These are phyloP conservation scores for Starmerella tilneyi DNA, from an alignment of 805 yeast genomes.

Conservation along the genomic window DNA sequence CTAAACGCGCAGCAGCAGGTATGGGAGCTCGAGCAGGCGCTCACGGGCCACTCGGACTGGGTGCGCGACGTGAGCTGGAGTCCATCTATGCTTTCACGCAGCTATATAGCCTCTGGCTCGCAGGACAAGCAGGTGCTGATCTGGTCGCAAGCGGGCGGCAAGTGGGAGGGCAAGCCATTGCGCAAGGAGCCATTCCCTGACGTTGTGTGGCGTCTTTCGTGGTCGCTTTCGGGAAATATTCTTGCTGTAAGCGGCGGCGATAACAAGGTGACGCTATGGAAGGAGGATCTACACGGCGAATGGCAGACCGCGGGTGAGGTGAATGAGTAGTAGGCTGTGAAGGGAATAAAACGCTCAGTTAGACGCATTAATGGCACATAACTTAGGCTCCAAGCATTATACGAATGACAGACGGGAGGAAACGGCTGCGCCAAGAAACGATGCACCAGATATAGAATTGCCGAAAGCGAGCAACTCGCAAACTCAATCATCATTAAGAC, in stretches of 20 bases:
- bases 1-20: conserved; percentile 45
- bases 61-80: conserved; percentile 99
- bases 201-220: conserved; percentile 95
- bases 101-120: conserved; percentile 91
- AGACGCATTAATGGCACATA: neutral
- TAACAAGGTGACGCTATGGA: conserved; percentile 92
- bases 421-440: neutral
- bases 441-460: no score
- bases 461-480: no score
- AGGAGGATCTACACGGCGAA: conserved; percentile 79
- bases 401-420: neutral
- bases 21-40: conserved; percentile 61
- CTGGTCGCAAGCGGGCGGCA: conserved; percentile 71
- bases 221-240: conserved; percentile 94
- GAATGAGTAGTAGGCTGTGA: conserved; percentile 52
- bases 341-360: no score
- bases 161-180: conserved; percentile 74
- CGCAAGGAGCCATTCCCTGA: conserved; percentile 82
- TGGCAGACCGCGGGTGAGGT: conserved; percentile 99
- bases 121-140: conserved; percentile 91
- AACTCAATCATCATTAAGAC: no score
- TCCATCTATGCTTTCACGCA: conserved; percentile 73
- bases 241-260: conserved; percentile 95
- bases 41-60: conserved; percentile 95
- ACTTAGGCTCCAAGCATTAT: neutral